Evolutionary conservation across 805 yeast species (phyloP).

Genomic region (Lipomyces kockii): DNA sequence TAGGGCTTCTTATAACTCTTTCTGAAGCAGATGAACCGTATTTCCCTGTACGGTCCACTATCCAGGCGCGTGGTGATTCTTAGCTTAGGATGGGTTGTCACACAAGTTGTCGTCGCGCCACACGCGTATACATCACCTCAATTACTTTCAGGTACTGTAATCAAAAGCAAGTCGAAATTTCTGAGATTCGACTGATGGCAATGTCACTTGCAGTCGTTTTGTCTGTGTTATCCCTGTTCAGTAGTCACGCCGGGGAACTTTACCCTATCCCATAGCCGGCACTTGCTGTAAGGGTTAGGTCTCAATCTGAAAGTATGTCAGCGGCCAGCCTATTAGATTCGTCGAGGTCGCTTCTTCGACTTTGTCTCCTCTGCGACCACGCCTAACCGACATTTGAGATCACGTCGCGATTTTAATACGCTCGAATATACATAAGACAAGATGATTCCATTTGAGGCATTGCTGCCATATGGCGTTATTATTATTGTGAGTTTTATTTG

Average conservation of each 20-base stretch:
- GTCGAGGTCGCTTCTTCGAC: too few species aligned
- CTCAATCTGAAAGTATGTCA: too few species aligned
- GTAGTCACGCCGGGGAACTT: too few species aligned
- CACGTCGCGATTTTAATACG: neutral
- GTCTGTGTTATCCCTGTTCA: too few species aligned
- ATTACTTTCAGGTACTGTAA: neutral
- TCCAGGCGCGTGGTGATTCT: neutral
- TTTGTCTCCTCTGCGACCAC: too few species aligned
- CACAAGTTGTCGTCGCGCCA: neutral
- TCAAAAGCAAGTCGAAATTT: neutral
- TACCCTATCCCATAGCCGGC: too few species aligned
- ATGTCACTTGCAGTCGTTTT: neutral
- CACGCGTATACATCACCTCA: neutral
- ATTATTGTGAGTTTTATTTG: constrained; percentile 49
- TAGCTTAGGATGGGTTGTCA: neutral
- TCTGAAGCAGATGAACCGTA: neutral
- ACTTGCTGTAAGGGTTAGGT: too few species aligned
- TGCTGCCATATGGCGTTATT: constrained; percentile 65
- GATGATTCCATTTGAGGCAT: constrained; percentile 74
- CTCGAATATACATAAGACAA: neutral
- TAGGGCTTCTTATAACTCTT: neutral
- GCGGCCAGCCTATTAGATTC: too few species aligned
- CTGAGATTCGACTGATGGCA: neutral
- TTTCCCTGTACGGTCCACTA: neutral
- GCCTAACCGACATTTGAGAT: too few species aligned